Evolutionary conservation across 2,329 filamentous ascomycete species (phyloP), one percentile per base, ranked within the genome.

Genomic region (Alternaria arbusti): DNA sequence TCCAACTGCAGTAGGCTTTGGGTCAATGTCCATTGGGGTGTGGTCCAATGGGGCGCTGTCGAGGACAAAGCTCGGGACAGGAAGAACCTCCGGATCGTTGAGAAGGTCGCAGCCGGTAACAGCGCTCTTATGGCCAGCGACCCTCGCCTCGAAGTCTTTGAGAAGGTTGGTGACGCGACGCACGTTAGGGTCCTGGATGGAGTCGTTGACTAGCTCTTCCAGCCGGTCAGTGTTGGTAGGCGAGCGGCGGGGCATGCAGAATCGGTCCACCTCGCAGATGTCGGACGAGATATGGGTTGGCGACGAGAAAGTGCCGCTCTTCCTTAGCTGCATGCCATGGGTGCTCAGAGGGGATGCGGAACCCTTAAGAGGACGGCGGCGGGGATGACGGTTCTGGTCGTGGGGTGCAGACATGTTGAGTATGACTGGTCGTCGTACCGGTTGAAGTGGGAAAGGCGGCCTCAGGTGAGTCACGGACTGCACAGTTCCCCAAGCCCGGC

Each of bases 241-340:
- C n/a, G 83, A 84, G 52, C 84, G 83, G 59, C 77, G 76, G 47
- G 82, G 80, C 80, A 83, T 82, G 70, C 78, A 81, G 59, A 74
- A 78, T 45, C 74, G 69, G 70, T 73, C 76, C 61, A 80, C 57
- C 68, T 80, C 80, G 70, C 75, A 79, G 60, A 82, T 72, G 66
- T 81, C 81, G 56, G 73, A 76, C 17, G 72, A 73, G 57, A 78
- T 61, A 51, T 71, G 72, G 65, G 79, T 79, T 51, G 81, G 80
- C 55, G 82, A 81, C 65, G 83, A 82, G 73, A 85, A 85, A 66
- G 84, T 85, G 59, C 80, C 79, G 61, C 81, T 80, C 77, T 85
- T 85, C 72, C 82, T 81, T 66, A 85, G 78, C 56, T 76, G 78
- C 80, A 83, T 82, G 74, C 76, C 78, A 75, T 74, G 78, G 70